Percentiles rank a stretch among this genome's conserved stretches.
These are phyloP conservation scores for Pythium phragmitis DNA, from an alignment of 352 stramenopile species.

Conservation along the genomic window DNA sequence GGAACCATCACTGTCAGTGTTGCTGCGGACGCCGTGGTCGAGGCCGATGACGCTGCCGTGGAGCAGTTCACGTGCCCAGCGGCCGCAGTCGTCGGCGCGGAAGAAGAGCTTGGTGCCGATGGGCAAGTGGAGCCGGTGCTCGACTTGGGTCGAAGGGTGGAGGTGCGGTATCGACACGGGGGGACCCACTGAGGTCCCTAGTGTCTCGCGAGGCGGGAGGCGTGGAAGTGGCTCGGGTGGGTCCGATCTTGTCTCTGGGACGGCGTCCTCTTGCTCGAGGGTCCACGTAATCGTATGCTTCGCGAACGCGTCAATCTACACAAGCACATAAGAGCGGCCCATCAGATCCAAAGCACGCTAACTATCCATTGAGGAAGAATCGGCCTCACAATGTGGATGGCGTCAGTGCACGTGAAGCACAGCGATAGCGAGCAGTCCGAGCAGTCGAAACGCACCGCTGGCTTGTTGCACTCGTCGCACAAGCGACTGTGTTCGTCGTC, in stretches of 20 bases:
- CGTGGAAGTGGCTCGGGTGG: not conserved
- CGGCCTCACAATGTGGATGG: constrained; percentile 70
- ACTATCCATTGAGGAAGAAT: not conserved
- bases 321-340: not conserved
- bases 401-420: constrained; percentile 65
- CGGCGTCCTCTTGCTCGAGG: not conserved
- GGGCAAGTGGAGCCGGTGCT: constrained; percentile 34
- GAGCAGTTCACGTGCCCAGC: constrained; percentile 57
- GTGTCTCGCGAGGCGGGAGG: not conserved
- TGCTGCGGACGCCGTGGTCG: constrained; percentile 28
- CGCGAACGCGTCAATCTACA: not conserved
- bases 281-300: constrained; percentile 1
- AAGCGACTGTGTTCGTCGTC: not conserved
- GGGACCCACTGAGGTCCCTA: not conserved
- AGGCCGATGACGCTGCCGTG: constrained; percentile 39
- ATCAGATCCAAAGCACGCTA: not conserved
- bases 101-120: constrained; percentile 58
- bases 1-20: not conserved
- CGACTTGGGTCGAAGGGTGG: constrained; percentile 25
- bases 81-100: constrained; percentile 39
- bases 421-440: constrained; percentile 45
- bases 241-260: not conserved
- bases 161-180: not conserved
- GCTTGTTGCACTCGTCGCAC: constrained; percentile 62
- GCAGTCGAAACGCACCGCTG: constrained; percentile 33